A percentile compares a stretch with the other conserved stretches of the same genome.
Evolutionary conservation across 1,284 basidiomycete genomes (phyloP).

Genomic region (Trichosporon ovoides): DNA sequence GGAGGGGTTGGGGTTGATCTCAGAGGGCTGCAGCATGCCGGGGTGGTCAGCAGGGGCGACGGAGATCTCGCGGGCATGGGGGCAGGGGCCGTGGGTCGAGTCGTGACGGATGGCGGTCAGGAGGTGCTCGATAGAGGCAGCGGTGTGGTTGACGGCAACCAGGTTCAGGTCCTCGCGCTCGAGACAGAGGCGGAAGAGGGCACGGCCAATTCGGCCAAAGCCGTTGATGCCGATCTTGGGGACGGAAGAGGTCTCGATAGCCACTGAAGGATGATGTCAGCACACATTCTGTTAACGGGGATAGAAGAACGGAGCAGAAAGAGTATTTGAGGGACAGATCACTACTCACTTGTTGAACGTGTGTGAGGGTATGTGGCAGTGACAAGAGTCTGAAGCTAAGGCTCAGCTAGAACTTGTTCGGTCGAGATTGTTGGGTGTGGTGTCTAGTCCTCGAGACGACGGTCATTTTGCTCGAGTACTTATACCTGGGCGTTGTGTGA

Average conservation of each 20-base stretch:
- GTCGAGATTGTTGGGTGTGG: not conserved
- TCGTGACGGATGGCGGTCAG: slow-evolving; percentile 46
- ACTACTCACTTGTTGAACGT: slow-evolving; percentile 7
- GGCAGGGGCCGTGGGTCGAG: slow-evolving; percentile 46
- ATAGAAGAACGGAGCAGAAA: too few relatives aligned
- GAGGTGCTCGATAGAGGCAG: slow-evolving; percentile 43
- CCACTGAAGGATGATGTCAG: slow-evolving; percentile 11
- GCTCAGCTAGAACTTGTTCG: not conserved
- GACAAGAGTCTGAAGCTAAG: not conserved
- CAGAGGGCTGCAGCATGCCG: slow-evolving; percentile 28
- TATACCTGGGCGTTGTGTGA: not conserved
- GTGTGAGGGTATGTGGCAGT: not conserved
- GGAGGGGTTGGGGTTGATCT: slow-evolving; percentile 32
- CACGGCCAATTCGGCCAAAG: slow-evolving; percentile 48
- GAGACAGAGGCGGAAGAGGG: slow-evolving; percentile 31
- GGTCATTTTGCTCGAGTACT: not conserved
- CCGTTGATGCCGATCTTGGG: slow-evolving; percentile 48
- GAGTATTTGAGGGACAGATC: not conserved
- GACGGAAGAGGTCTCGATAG: slow-evolving; percentile 8
- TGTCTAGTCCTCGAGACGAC: not conserved
- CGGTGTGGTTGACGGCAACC: slow-evolving; percentile 50
- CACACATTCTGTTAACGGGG: not conserved
- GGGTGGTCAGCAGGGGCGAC: slow-evolving; percentile 37
- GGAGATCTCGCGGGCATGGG: slow-evolving; percentile 30
- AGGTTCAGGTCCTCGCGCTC: slow-evolving; percentile 35